Evolutionary conservation across 257 asterid species (phyloP).

Genomic region (Anisodus tanguticus): DNA sequence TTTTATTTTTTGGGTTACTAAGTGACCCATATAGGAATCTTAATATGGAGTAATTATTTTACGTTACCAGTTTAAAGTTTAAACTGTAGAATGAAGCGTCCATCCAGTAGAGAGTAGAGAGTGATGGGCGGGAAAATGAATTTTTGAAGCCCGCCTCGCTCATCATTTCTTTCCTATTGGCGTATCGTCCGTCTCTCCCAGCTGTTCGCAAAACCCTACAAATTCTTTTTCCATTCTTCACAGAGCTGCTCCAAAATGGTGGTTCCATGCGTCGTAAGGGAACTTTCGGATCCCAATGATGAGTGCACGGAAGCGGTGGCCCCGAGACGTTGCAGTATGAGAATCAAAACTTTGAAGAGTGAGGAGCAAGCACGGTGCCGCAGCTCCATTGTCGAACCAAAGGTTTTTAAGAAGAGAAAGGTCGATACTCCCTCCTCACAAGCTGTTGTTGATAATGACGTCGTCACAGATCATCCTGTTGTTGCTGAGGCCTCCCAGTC

Average conservation of each 20-base stretch:
- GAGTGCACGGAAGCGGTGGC: conserved; percentile 26
- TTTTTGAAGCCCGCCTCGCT: not conserved
- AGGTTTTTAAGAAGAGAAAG: conserved; percentile 6
- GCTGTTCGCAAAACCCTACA: conserved; percentile 5
- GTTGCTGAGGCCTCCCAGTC: not conserved
- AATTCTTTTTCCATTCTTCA: not conserved
- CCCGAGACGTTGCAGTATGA: conserved; percentile 35
- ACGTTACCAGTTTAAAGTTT: no score
- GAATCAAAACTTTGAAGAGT: conserved; percentile 30
- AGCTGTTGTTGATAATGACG: not conserved
- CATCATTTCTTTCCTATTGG: not conserved
- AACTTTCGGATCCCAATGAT: conserved; percentile 14
- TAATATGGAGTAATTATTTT: no score
- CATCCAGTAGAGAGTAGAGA: no score
- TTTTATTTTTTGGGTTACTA: no score
- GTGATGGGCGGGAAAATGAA: not conserved
- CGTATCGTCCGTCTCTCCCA: not conserved
- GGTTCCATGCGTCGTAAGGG: conserved; percentile 27
- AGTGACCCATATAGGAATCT: no score
- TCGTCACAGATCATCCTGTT: not conserved
- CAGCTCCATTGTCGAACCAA: not conserved
- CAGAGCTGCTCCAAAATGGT: conserved; percentile 23
- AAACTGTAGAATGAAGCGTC: no score
- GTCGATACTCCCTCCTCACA: not conserved
- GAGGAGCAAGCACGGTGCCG: conserved; percentile 26